A percentile compares a stretch with the other conserved stretches of the same genome.
Conservation (phyloP, 768 basidiomycete species). For the Candolleomyces eurysporus region DNA sequence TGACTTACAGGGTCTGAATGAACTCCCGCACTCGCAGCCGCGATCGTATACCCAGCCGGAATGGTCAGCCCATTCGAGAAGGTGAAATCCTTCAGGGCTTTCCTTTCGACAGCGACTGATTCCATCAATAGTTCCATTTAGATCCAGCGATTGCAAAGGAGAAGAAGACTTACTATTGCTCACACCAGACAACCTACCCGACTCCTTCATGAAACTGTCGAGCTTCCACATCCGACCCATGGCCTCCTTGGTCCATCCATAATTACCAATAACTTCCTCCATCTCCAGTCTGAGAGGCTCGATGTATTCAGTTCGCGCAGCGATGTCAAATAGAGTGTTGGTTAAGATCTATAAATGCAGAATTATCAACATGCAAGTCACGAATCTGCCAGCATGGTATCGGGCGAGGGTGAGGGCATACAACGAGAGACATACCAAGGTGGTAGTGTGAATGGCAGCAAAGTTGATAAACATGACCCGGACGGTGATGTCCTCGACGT, state of each 20-base stretch:
- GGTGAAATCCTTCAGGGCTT: neutral
- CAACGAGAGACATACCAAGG: conserved; percentile 23
- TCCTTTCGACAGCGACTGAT: neutral
- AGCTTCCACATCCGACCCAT: conserved; percentile 37
- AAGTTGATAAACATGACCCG: conserved; percentile 36
- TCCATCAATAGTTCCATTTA: neutral
- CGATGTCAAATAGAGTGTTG: conserved; percentile 34
- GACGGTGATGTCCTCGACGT: conserved; percentile 20
- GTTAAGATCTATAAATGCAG: conserved; percentile 26
- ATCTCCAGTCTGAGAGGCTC: conserved; percentile 39
- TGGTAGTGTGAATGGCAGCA: conserved; percentile 39
- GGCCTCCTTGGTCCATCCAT: conserved; percentile 33
- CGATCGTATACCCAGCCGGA: conserved; percentile 17
- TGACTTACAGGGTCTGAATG: neutral
- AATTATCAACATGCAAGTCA: neutral
- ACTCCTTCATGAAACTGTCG: conserved; percentile 42
- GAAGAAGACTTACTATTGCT: neutral
- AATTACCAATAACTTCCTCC: conserved; percentile 25
- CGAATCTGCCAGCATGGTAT: neutral
- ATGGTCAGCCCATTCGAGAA: conserved; percentile 43
- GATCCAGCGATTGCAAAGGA: neutral
- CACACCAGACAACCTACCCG: neutral
- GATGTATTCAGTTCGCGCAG: conserved; percentile 28
- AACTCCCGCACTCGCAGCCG: neutral
- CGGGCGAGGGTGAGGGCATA: neutral